Percentiles rank a stretch among this genome's conserved stretches.
phyloP scores from a whole-genome alignment of 257 asterid species.

The Eucommia ulmoides region DNA sequence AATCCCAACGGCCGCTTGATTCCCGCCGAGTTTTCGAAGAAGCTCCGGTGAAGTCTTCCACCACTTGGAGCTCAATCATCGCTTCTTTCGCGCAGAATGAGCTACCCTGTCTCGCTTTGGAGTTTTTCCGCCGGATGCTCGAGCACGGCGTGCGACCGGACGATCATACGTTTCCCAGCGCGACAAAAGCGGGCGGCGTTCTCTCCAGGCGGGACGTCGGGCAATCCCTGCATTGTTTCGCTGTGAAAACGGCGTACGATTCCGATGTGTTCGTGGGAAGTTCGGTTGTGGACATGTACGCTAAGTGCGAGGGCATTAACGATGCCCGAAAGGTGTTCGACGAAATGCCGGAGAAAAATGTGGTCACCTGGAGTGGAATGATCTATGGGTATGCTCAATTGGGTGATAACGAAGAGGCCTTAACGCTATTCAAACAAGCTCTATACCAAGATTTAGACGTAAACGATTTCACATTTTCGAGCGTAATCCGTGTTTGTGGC shows the following conservation, averaged over 20 bases:
- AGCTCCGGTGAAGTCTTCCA: constrained; percentile 44
- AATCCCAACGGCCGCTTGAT: constrained; percentile 40
- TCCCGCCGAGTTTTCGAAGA: constrained; percentile 45
- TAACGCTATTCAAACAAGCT: constrained; percentile 57
- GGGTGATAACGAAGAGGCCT: constrained; percentile 66
- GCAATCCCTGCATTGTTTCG: constrained; percentile 46
- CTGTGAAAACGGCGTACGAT: constrained; percentile 40
- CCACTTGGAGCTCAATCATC: constrained; percentile 81
- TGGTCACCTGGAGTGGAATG: constrained; percentile 88
- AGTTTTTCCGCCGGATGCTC: constrained; percentile 41
- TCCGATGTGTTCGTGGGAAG: constrained; percentile 64
- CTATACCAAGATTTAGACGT: constrained; percentile 38
- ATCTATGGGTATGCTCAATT: constrained; percentile 63
- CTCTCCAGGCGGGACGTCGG: constrained; percentile 22
- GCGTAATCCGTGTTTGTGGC: constrained; percentile 81
- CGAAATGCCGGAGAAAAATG: constrained; percentile 71
- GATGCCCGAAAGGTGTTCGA: constrained; percentile 72
- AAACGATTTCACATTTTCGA: constrained; percentile 72
- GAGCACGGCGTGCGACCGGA: constrained; percentile 26
- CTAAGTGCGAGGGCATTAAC: constrained; percentile 43
- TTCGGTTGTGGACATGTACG: constrained; percentile 70
- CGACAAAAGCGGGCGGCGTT: constrained; percentile 49
- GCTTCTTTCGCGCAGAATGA: constrained; percentile 62
- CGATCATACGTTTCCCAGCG: constrained; percentile 57
- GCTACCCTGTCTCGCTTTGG: constrained; percentile 42